Percentiles rank a stretch among this genome's conserved stretches.
Conservation (phyloP, 2,329 filamentous ascomycete genomes). For the Xylariales sp. region DNA sequence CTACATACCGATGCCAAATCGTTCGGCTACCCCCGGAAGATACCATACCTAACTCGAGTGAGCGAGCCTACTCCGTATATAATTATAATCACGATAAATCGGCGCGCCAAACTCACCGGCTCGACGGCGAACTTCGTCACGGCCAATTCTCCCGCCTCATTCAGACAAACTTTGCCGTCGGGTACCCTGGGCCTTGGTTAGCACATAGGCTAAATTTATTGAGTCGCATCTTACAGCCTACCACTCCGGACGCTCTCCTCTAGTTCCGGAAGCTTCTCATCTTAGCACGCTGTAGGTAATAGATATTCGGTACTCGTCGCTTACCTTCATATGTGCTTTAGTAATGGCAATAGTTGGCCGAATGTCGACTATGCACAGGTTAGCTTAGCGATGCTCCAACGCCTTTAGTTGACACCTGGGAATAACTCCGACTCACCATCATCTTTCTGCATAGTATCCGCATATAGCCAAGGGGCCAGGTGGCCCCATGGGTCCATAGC, state of each 20-base stretch:
- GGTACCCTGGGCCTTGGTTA: conserved; percentile 58
- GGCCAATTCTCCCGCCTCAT: conserved; percentile 84
- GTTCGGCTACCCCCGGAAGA: conserved; percentile 85
- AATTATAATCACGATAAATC: background rate
- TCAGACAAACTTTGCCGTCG: conserved; percentile 92
- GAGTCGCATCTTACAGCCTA: conserved; percentile 65
- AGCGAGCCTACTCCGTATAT: background rate
- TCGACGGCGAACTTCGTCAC: conserved; percentile 98
- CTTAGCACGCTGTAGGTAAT: conserved; percentile 32
- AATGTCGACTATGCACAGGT: conserved; percentile 72
- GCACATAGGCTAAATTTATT: conserved; percentile 1
- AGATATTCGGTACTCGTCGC: background rate
- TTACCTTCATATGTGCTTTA: conserved; percentile 87
- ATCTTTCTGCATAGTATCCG: conserved; percentile 80
- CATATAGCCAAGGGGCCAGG: conserved; percentile 84
- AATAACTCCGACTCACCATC: conserved; percentile 60
- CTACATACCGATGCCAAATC: conserved; percentile 83
- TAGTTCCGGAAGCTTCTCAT: conserved; percentile 79
- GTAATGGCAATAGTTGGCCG: conserved; percentile 92
- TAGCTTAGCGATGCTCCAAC: conserved; percentile 13
- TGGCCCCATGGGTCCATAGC: conserved; percentile 97
- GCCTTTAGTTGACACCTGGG: background rate
- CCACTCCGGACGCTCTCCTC: conserved; percentile 87
- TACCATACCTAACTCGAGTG: conserved; percentile 72
- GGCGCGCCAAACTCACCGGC: conserved; percentile 70